Evolutionary conservation across 805 yeast species (phyloP).

Genomic region (Torulaspora gathmanii): DNA sequence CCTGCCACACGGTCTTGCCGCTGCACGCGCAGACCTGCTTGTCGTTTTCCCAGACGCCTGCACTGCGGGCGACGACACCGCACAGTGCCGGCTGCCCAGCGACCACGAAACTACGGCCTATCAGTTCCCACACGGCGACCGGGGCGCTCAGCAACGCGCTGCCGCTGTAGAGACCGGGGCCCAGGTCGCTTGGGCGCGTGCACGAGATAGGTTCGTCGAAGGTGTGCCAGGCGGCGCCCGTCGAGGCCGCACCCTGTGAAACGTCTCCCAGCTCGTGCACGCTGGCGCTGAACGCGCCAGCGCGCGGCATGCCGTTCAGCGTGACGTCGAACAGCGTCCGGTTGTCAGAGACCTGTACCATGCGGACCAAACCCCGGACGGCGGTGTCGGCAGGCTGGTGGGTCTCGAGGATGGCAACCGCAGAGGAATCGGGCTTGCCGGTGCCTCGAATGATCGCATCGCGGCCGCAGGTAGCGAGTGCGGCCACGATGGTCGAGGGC

Average conservation of each 20-base stretch:
- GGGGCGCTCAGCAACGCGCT: conserved; percentile 45
- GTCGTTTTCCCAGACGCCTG: conserved; percentile 96
- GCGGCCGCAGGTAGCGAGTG: conserved; percentile 68
- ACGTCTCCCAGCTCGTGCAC: conserved; percentile 72
- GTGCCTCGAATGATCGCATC: conserved; percentile 93
- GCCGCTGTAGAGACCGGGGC: conserved; percentile 37
- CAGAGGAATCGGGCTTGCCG: conserved; percentile 81
- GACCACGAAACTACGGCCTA: conserved; percentile 57
- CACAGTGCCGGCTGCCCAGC: conserved; percentile 39
- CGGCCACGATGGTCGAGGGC: conserved; percentile 67
- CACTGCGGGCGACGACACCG: conserved; percentile 93
- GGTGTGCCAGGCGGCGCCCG: conserved; percentile 50
- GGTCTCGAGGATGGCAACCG: conserved; percentile 82
- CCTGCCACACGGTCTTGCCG: conserved; percentile 96
- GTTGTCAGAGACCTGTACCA: conserved; percentile 57
- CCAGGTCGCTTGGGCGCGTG: conserved; percentile 34
- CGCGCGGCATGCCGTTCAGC: conserved; percentile 57
- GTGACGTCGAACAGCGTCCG: conserved; percentile 71
- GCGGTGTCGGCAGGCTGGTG: conserved; percentile 51
- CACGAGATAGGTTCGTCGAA: conserved; percentile 33
- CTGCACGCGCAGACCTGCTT: conserved; percentile 91
- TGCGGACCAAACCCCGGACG: conserved; percentile 82
- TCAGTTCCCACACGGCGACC: conserved; percentile 52
- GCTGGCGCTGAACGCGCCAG: conserved; percentile 64
- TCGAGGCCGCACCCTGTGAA: conserved; percentile 62